Base-by-base conservation (phyloP, 495 filamentous ascomycete genomes). In the Oleoguttula mirabilis region DNA sequence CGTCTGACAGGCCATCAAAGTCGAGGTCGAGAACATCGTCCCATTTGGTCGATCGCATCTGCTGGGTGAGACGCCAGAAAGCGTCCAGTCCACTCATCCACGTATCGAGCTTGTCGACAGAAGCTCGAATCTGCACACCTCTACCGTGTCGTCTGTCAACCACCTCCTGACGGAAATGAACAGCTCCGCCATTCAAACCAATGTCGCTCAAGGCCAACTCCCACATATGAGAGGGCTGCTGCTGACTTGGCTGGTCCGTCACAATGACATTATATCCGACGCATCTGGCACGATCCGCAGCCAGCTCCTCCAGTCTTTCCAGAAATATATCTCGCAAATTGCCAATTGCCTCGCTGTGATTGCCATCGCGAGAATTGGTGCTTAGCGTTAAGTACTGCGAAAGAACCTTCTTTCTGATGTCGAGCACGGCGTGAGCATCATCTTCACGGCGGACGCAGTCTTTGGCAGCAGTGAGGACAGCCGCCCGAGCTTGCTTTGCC, bases 11-110 rank as follows among this genome's bases (percentile, higher is more conserved):
- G 30, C 88, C 84, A 27, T 82, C 79, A 12, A 76, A 70, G 36
- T 80, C 77, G 20, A 76, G 72, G 22, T 90, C 79, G 11, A 84
- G 61, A 23, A 85, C 73, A 43, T 88, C 81, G 17, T 81, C 76
- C 81, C 86, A 93, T 41, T 72, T 73, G 22, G 73, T 70, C 10
- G 72, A 69, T 43, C 68, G 75, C 32, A 95, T 65, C 16, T 74
- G 71, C 21, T 79, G 72, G 21, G 92, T 73, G 10, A 77, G 67
- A 11, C 64, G 60, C 10, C 67, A 68, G 2, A 79, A 67, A 33
- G 71, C 69, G 36, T 77, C 64, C 12, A 93, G 72, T 2, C 73
- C 66, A 7, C 62, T 58, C 19, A 75, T 67, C 84, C 87, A 96
- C 2, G 62, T 61, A 42, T 75, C 66, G 55, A 87, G 94, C 25